Percentiles rank a stretch among this genome's conserved stretches.
Evolutionary conservation across 2,329 filamentous ascomycete genomes (phyloP).

Genomic region (Aspergillus clavatus): DNA sequence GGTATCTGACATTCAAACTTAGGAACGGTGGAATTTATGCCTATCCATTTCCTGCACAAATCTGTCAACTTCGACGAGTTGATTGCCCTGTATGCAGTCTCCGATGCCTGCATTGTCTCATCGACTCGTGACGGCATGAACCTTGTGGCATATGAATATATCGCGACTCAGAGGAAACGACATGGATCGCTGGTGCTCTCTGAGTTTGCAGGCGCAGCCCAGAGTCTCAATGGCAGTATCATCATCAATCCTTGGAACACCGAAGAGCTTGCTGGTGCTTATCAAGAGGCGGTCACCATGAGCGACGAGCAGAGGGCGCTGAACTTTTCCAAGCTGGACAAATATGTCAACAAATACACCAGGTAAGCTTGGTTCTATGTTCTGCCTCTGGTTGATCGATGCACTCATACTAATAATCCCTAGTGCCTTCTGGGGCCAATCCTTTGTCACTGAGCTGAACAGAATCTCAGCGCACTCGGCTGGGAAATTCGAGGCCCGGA

Average conservation of each 20-base stretch:
- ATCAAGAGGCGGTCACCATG: conserved; percentile 94
- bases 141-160: conserved; percentile 93
- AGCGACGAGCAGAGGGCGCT: conserved; percentile 72
- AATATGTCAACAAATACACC: conserved; percentile 94
- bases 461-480: conserved; percentile 48
- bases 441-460: conserved; percentile 79
- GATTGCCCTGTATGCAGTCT: conserved; percentile 82
- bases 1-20: not conserved
- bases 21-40: conserved; percentile 93
- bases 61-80: conserved; percentile 89
- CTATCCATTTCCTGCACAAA: conserved; percentile 95
- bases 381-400: not conserved
- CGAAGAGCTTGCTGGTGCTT: conserved; percentile 85
- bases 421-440: conserved; percentile 90
- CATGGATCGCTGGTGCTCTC: conserved; percentile 90
- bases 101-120: conserved; percentile 81
- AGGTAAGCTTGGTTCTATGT: conserved; percentile 47
- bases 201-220: conserved; percentile 88
- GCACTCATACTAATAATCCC: conserved; percentile 17
- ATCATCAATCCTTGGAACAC: conserved; percentile 97
- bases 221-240: conserved; percentile 82
- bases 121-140: conserved; percentile 96
- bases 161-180: conserved; percentile 79
- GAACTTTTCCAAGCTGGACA: conserved; percentile 83
- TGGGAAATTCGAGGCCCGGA: conserved; percentile 33